Evolutionary conservation across 2,329 filamentous ascomycete species (phyloP), one percentile per base, ranked within the genome.

Genomic region (Rugonectria rugulosa): DNA sequence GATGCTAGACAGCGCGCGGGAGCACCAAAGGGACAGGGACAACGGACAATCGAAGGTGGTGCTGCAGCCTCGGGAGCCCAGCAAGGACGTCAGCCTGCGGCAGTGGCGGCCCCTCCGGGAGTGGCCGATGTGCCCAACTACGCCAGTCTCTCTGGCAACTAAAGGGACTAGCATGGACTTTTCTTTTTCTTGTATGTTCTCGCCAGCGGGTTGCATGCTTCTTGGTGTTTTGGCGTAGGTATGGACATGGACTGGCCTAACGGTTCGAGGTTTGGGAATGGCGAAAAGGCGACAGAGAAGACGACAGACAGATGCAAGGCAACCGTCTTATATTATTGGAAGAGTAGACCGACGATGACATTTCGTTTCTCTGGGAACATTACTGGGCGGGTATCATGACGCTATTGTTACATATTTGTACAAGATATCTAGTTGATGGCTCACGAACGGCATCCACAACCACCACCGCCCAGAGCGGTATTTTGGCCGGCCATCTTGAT

Each of bases 101-200:
- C 81, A 4, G 81, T 94, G 41, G 90, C 91, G 23, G 85, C 92
- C 12, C 93, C 93, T 3, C 93, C 93, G 0, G 92, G 93, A 12
- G 82, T 84, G 11, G 87, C 85, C 8, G 89, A 95, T 60, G 85
- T 91, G 5, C 73, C 75, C 38, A 85, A 91, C 56, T 97, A 97
- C 74, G 90, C 92, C 46, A 96, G 92, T 76, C 76, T 97, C 72
- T 83, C 89, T 43, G 93, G 93, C 5, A 90, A 95, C 68, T 95
- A 78, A 84, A 45, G 24, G 46, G 48, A 57, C 56, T 46, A 62
- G 68, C 60, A 71, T 70, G 51, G 57, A 44, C 48, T 48, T 66
- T 60, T 62, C 68, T 48, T 66, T 60, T 62, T 67, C 59, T 26
- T 38, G 37, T 29, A 34, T 53, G 31, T 48, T 53, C 20, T 15